These are phyloP conservation scores for Talaromyces nanjingensis DNA, from an alignment of 495 filamentous ascomycete genomes.

Conservation along the genomic window DNA sequence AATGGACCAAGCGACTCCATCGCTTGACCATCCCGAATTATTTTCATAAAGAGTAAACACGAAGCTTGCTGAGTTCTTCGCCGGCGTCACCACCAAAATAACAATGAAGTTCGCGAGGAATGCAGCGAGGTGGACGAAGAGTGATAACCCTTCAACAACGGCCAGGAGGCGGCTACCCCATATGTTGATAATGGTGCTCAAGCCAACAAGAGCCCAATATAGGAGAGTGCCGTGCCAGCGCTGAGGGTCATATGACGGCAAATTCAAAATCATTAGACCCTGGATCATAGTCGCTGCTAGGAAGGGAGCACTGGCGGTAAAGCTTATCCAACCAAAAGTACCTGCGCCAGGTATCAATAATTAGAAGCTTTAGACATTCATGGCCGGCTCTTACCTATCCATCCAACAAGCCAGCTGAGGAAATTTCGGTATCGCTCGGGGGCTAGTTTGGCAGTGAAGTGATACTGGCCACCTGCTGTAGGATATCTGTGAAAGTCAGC, in stretches of 20 bases:
- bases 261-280: conserved; percentile 49
- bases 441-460: conserved; percentile 54
- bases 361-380: neutral
- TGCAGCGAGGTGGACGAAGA: neutral
- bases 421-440: conserved; percentile 45
- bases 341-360: neutral
- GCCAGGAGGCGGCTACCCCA: neutral
- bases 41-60: neutral
- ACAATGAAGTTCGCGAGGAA: neutral
- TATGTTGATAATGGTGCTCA: neutral
- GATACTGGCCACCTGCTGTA: conserved; percentile 45
- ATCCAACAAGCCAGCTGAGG: conserved; percentile 48
- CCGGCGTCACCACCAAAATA: neutral
- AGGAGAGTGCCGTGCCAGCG: conserved; percentile 55
- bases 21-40: neutral
- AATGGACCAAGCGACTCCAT: neutral
- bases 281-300: conserved; percentile 53
- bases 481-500: conserved; percentile 25
- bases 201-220: neutral
- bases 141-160: neutral
- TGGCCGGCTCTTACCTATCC: conserved; percentile 40
- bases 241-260: conserved; percentile 36
- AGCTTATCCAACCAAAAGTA: conserved; percentile 48
- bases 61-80: neutral
- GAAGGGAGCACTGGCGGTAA: conserved; percentile 42